Evolutionary conservation across 2,329 filamentous ascomycete species (phyloP), one percentile per base, ranked within the genome.

Genomic region (Cladophialophora carrionii): DNA sequence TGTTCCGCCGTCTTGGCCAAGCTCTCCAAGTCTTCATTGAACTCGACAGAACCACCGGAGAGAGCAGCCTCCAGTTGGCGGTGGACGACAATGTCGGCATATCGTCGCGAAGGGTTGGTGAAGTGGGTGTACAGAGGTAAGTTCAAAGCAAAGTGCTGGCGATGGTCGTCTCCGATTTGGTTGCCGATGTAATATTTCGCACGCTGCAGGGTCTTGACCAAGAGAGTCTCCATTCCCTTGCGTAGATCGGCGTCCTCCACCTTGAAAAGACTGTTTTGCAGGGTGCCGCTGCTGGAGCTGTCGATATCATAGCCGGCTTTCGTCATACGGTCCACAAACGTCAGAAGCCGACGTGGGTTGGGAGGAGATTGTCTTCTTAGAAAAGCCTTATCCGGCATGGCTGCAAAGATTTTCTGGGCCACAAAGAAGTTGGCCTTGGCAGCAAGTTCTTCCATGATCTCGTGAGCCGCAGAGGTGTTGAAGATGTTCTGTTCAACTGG

Each of bases 401-500:
- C 91, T 69, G 87, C 81, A 53, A 85, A 85, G 63, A 99, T 83
- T 76, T 91, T 92, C 79, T 95, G 89, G 17, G 94, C 95, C 68
- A 99, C 90, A 75, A 91, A 90, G 55, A 87, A 85, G 76, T 99
- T 98, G 64, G 91, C 90, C 82, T 96, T 96, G 83, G 96, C 90
- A 80, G 92, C 89, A 60, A 99, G 83, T 81, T 99, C 95, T 77
- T 99, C 95, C 52, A 97, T 91, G 68, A 98, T 86, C 79, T 98
- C 94, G 69, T 96, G 92, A 2, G 93, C 91, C 9, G 89, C 84
- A 12, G 91, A 92, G 32, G 91, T 94, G 76, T 97, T 89, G 74
- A 98, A 99, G 70, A 99, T 90, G 80, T 98, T 99, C 76, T 92
- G 87, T 80, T 96, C 92, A 48, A 98, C 93, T 2, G 94, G 95